Evolutionary conservation across 352 stramenopile species (phyloP), one percentile per base, ranked within the genome.

Genomic region (Phytophthora idaei): DNA sequence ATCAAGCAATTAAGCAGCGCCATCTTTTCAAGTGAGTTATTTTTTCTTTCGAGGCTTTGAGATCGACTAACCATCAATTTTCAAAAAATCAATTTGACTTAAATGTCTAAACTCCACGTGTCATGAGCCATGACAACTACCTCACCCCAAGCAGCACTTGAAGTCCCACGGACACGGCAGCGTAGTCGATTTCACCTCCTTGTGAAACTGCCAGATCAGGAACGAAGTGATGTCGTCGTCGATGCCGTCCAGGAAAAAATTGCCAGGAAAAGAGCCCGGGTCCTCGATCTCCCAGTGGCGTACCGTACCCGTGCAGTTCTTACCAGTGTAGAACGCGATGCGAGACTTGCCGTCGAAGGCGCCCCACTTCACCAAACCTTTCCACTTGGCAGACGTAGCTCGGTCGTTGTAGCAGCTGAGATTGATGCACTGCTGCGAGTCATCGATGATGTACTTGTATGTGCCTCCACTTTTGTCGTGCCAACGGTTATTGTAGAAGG

Each of bases 401-500:
- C 61, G 62, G 44, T 76, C 41, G 15, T 76, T 57, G 54, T 67
- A 76, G 64, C 69, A 76, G 44, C 64, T 76, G 1, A 76, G 57
- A 48, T 69, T 73, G 48, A 73, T 64, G 59, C 65, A 73, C 31
- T 69, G 48, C 34, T 73, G 54, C 4, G 59, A 64, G 10, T 65
- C 52, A 4, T 47, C 39, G 12, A 63, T 56, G n/a, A 36, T 12
- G 41, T 73, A 73, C 42, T 39, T 69, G 58, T 73, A 73, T n/a
- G 25, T 56, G 51, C 46, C 51, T 21, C 59, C 59, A 25, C 12
- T 36, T 5, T 54, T 28, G 47, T 63, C 53, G 17, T 69, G 37
- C 46, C 56, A 49, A 3, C 21, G 11, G 25, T 69, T 57, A 17
- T 73, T 62, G 36, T 61, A 73, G 36, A 73, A 73, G 21, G 54